Conservation (phyloP, 768 basidiomycete genomes). For the Phlebiopsis gigantea region DNA sequence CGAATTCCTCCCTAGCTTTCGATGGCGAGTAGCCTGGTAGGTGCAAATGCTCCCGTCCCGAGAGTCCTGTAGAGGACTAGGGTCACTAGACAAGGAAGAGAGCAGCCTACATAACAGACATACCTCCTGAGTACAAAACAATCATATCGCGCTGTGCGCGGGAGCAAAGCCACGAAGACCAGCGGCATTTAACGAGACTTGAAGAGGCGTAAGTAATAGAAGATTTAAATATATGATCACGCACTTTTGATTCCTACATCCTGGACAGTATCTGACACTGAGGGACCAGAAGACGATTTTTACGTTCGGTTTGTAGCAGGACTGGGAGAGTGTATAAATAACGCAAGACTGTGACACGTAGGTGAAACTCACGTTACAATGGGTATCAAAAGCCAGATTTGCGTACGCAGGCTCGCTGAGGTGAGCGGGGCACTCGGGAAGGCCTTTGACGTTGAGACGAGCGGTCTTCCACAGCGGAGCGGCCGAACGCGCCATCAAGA, state of each 20-base stretch:
- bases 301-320: background rate
- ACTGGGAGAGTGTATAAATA: background rate
- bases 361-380: conserved; percentile 8
- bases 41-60: background rate
- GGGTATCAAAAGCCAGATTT: conserved; percentile 4
- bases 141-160: no score
- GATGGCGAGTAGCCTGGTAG: background rate
- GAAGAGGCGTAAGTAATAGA: background rate
- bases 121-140: no score
- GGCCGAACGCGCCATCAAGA: conserved; percentile 1
- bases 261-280: background rate
- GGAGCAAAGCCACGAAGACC: no score
- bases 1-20: background rate
- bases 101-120: no score
- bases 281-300: background rate
- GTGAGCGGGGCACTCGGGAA: conserved; percentile 2
- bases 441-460: background rate
- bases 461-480: conserved; percentile 2
- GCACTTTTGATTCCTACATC: background rate
- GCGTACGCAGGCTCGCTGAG: conserved; percentile 14
- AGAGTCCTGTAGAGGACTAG: background rate
- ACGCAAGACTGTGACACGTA: background rate
- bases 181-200: background rate
- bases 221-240: no score
- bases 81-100: no score